Evolutionary conservation across 106 monocot genomes (phyloP).

Genomic region (Amphibolis antarctica): DNA sequence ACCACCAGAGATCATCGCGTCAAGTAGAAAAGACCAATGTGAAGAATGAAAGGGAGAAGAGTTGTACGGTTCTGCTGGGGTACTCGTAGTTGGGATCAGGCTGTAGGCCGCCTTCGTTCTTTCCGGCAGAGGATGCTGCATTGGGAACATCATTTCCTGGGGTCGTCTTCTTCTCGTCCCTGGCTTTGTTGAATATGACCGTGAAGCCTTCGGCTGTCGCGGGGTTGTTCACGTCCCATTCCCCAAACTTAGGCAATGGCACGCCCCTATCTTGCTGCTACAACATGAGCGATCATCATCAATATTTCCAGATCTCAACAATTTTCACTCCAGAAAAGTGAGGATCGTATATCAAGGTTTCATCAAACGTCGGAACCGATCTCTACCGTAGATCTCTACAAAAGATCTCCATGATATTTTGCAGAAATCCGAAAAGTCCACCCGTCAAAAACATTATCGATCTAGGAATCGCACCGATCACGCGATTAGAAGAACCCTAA

Average conservation of each 20-base stretch:
- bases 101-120: conserved; percentile 11
- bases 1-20: too few relatives aligned
- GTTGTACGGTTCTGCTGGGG: conserved; percentile 31
- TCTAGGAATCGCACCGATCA: too few relatives aligned
- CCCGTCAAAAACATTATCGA: too few relatives aligned
- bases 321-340: too few relatives aligned
- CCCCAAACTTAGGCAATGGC: conserved; percentile 8
- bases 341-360: too few relatives aligned
- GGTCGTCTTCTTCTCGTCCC: conserved; percentile 66
- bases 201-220: conserved; percentile 78
- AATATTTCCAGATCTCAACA: not conserved
- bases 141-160: not conserved
- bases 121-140: conserved; percentile 7
- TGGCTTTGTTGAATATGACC: conserved; percentile 77
- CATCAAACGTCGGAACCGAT: too few relatives aligned
- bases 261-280: not conserved
- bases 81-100: conserved; percentile 19
- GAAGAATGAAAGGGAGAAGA: not conserved
- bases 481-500: too few relatives aligned
- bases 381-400: too few relatives aligned
- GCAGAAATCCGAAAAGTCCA: too few relatives aligned
- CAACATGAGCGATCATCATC: too few relatives aligned
- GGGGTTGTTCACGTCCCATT: conserved; percentile 89
- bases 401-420: too few relatives aligned
- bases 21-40: not conserved